phyloP scores from a whole-genome alignment of 2,329 filamentous ascomycete genomes.

The Seiridium cupressi region DNA sequence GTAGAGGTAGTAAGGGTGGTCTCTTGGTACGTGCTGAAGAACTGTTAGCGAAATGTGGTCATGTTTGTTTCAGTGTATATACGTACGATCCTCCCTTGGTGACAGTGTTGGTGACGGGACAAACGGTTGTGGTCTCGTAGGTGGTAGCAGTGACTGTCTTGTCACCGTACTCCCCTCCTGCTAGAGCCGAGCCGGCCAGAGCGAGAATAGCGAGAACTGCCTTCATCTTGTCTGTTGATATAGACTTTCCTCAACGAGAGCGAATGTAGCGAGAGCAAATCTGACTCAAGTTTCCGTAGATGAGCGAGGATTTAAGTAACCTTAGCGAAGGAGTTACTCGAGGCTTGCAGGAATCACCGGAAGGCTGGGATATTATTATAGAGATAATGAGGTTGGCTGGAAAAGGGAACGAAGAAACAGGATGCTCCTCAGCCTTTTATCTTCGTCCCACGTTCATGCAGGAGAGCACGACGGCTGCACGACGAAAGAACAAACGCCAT shows the following conservation, averaged over 20 bases:
- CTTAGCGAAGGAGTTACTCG: slow-evolving; percentile 30
- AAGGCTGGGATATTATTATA: not conserved
- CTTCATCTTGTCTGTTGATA: slow-evolving; percentile 24
- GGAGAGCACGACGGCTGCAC: slow-evolving; percentile 9
- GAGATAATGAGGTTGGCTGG: slow-evolving; percentile 13
- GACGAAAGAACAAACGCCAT: slow-evolving; percentile 14
- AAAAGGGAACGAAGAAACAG: slow-evolving; percentile 8
- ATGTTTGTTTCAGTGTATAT: not conserved
- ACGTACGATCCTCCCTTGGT: slow-evolving; percentile 31
- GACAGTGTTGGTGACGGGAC: slow-evolving; percentile 34
- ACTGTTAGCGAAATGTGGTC: slow-evolving; percentile 35
- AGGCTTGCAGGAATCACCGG: slow-evolving; percentile 6
- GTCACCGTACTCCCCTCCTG: slow-evolving; percentile 10
- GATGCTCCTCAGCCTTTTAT: slow-evolving; percentile 20
- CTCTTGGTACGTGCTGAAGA: not conserved
- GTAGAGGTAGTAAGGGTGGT: slow-evolving; percentile 43
- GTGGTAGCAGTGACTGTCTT: slow-evolving; percentile 23
- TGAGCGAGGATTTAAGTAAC: slow-evolving; percentile 21
- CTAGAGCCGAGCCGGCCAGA: slow-evolving; percentile 23
- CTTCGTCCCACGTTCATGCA: slow-evolving; percentile 15
- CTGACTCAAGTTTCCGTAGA: slow-evolving; percentile 1
- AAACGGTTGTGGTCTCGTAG: slow-evolving; percentile 33
- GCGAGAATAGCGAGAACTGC: slow-evolving; percentile 20
- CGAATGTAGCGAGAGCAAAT: not conserved
- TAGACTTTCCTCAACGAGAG: slow-evolving; percentile 4